Evolutionary conservation across 2,329 filamentous ascomycete genomes (phyloP).

Genomic region (Monosporascus sp.): DNA sequence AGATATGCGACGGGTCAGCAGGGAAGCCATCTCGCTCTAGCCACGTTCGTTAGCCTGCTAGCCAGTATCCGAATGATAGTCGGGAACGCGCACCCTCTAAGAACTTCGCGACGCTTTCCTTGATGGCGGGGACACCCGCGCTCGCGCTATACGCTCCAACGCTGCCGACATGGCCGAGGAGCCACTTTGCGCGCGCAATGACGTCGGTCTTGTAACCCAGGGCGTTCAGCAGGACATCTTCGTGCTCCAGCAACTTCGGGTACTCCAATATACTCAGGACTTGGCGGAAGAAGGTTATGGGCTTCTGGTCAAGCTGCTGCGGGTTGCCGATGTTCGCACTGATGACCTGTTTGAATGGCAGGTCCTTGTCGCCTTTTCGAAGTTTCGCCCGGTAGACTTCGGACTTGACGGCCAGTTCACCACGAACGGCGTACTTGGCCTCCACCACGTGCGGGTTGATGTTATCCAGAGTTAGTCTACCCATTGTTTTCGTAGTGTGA

Average conservation of each 20-base stretch:
- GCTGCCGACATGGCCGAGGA: slow-evolving; percentile 79
- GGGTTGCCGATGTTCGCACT: slow-evolving; percentile 99
- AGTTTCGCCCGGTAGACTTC: slow-evolving; percentile 82
- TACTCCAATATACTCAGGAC: slow-evolving; percentile 91
- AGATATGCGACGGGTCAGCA: slow-evolving; percentile 74
- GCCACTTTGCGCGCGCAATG: slow-evolving; percentile 71
- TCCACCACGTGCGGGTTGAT: slow-evolving; percentile 86
- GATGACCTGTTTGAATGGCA: slow-evolving; percentile 89
- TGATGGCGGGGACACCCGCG: slow-evolving; percentile 79
- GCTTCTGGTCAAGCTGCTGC: slow-evolving; percentile 97
- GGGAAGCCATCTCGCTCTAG: slow-evolving; percentile 81
- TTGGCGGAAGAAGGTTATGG: slow-evolving; percentile 98
- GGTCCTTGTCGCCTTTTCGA: slow-evolving; percentile 47
- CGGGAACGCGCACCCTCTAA: slow-evolving; percentile 63
- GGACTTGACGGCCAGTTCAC: slow-evolving; percentile 88
- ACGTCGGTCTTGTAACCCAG: slow-evolving; percentile 90
- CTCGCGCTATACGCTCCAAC: slow-evolving; percentile 97
- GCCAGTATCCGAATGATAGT: not conserved
- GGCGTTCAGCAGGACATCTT: slow-evolving; percentile 66
- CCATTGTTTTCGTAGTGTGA: slow-evolving; percentile 20
- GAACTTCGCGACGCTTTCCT: slow-evolving; percentile 85
- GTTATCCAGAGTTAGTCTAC: slow-evolving; percentile 68
- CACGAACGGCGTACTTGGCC: slow-evolving; percentile 93
- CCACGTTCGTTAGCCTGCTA: slow-evolving; percentile 8
- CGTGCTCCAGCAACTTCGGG: slow-evolving; percentile 74